Evolutionary conservation across 192 early-diverging fungal genomes (phyloP), one percentile per base, ranked within the genome.

Genomic region (Coemansia pectinata): DNA sequence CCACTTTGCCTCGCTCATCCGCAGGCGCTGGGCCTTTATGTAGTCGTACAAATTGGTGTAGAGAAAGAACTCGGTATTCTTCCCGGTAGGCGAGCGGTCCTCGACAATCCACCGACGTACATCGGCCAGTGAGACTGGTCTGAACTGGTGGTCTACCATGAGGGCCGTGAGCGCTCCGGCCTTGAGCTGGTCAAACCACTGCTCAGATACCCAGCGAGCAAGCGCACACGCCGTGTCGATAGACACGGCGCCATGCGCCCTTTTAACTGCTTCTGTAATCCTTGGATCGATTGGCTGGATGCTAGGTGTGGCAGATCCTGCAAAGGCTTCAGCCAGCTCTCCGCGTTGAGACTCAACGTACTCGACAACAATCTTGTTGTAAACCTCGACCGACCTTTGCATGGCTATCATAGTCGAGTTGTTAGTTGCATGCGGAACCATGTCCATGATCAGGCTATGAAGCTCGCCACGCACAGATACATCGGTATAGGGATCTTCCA

Each of bases 61-160:
- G 47, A 76, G 61, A 9, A 70, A 36, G 44, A 73, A 81, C 39
- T 69, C 79, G 27, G 73, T 31, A 12, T 42, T 40, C n/a, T 67
- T 66, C 34, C 79, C 79, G n/a, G 31, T 38, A 5, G 79, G 79
- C 5, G 79, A 69, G 7, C 71, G 70, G 57, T 62, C 74, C 29
- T 81, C 79, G 41, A 39, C 36, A 62, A 81, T 70, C 79, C 79
- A 81, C 11, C 74, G 79, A 5, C 79, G 74, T 31, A 81, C 61
- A 1, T 73, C 71, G 23, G 48, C 23, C 55, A 81, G 68, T 15
- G 71, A 29, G 8, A 76, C 74, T 2, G 79, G 79, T 23, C 50
- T 62, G 29, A 81, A 42, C 41, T 59, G 66, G 27, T 73, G 71
- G 27, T 81, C 74, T 3, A 62, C 48, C 66, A 81, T 63, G 47